Evolutionary conservation across 1,284 basidiomycete genomes (phyloP).

Genomic region (Mycosarcoma maydis): DNA sequence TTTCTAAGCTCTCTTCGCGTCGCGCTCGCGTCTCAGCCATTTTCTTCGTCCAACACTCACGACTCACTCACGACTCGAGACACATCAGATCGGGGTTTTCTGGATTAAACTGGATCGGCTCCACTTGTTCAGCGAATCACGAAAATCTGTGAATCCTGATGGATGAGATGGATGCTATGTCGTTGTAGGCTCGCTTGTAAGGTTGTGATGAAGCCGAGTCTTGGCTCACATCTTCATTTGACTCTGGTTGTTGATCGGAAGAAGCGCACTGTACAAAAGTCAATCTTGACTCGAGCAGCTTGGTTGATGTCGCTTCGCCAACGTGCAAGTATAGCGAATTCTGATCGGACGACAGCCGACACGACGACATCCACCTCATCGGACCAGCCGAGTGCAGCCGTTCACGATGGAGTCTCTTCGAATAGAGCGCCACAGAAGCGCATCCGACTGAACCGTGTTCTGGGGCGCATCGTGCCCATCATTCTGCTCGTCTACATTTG

Average conservation of each 20-base stretch:
- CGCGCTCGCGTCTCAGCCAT: conserved; percentile 26
- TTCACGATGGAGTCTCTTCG: background rate
- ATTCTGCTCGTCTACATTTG: conserved; percentile 38
- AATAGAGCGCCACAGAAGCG: conserved; percentile 1
- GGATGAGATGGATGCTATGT: too few species aligned
- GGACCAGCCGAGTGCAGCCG: conserved; percentile 2
- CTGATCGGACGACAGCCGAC: background rate
- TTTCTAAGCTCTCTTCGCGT: conserved; percentile 23
- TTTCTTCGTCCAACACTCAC: conserved; percentile 21
- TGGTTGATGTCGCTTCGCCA: conserved; percentile 23
- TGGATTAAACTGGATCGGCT: conserved; percentile 13
- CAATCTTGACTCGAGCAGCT: too few species aligned
- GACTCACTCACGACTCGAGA: background rate
- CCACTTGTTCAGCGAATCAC: conserved; percentile 19
- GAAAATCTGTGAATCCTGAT: conserved; percentile 6
- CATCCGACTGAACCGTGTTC: conserved; percentile 36
- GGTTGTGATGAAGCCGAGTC: too few species aligned
- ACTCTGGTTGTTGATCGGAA: too few species aligned
- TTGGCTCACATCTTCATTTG: too few species aligned
- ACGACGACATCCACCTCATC: conserved; percentile 2
- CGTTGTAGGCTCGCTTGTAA: too few species aligned
- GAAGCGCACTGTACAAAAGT: too few species aligned
- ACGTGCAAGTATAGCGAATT: conserved; percentile 1
- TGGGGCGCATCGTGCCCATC: conserved; percentile 40
- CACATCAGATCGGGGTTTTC: background rate